Conservation (phyloP, 2,329 filamentous ascomycete species). For the Fonsecaea pedrosoi region DNA sequence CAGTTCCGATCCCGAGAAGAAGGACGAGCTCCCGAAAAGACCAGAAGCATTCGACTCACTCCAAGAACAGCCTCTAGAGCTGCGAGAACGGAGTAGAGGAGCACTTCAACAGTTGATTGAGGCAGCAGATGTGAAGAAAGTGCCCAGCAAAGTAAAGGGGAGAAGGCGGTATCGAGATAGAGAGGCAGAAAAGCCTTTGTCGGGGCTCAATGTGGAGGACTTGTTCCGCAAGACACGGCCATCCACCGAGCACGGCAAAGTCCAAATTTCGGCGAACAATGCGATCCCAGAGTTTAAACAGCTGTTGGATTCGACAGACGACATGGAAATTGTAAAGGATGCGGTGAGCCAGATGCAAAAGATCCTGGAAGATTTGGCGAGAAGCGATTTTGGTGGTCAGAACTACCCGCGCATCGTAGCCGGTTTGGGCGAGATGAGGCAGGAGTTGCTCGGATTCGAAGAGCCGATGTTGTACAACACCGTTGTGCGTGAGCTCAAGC, state of each 20-base stretch:
- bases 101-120: constrained; percentile 69
- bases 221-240: constrained; percentile 69
- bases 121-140: constrained; percentile 83
- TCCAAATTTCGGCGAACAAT: constrained; percentile 71
- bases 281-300: constrained; percentile 91
- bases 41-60: constrained; percentile 73
- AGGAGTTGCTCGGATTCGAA: constrained; percentile 77
- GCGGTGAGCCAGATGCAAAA: constrained; percentile 75
- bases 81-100: constrained; percentile 65
- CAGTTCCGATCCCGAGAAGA: constrained; percentile 57
- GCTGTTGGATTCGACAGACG: constrained; percentile 67
- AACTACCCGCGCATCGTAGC: constrained; percentile 79
- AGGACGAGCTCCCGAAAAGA: constrained; percentile 62
- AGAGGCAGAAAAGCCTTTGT: constrained; percentile 80
- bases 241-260: constrained; percentile 36
- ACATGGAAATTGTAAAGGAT: constrained; percentile 67
- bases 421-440: constrained; percentile 76
- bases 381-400: constrained; percentile 74
- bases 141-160: constrained; percentile 79
- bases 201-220: constrained; percentile 83
- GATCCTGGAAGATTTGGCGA: constrained; percentile 73
- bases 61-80: constrained; percentile 71
- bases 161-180: constrained; percentile 71
- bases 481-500: constrained; percentile 74
- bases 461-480: constrained; percentile 78